These are phyloP conservation scores for Tribonema minus DNA, from an alignment of 108 stramenopile species.

Conservation along the genomic window DNA sequence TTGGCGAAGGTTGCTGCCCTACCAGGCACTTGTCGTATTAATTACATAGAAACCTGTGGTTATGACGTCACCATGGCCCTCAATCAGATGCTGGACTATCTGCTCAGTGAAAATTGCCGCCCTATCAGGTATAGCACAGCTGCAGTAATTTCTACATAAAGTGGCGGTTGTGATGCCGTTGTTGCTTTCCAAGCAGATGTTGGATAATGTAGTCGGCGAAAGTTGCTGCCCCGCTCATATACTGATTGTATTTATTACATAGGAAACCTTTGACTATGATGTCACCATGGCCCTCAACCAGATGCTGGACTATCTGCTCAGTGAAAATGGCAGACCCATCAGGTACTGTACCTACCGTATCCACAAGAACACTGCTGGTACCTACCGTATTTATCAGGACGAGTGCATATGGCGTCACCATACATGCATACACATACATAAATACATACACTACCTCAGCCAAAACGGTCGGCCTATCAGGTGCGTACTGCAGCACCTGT, in stretches of 20 bases:
- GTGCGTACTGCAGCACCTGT: constrained; percentile 76
- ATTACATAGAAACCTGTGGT: constrained; percentile 37
- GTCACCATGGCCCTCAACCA: constrained; percentile 74
- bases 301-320: constrained; percentile 70
- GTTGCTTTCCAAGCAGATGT: constrained; percentile 74
- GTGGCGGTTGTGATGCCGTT: constrained; percentile 72
- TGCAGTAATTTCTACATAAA: constrained; percentile 78
- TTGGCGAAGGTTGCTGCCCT: constrained; percentile 68
- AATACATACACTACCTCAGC: too few species aligned
- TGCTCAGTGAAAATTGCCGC: constrained; percentile 72
- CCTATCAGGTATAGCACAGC: constrained; percentile 6
- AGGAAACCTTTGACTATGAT: constrained; percentile 75
- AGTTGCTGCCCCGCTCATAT: constrained; percentile 57
- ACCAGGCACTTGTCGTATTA: not conserved
- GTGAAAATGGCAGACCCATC: constrained; percentile 66
- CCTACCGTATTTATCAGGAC: too few species aligned
- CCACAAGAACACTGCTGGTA: too few species aligned
- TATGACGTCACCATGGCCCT: constrained; percentile 78
- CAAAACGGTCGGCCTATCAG: constrained; percentile 70
- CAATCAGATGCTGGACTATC: constrained; percentile 73
- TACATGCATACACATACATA: too few species aligned
- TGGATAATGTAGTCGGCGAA: constrained; percentile 72
- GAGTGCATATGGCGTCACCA: too few species aligned
- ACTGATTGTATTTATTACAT: too few species aligned
- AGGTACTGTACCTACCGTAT: too few species aligned